Percentiles rank a stretch among this genome's conserved stretches.
Evolutionary conservation across 164 flowering plant species (phyloP).

Genomic region (Kingdonia uniflora): DNA sequence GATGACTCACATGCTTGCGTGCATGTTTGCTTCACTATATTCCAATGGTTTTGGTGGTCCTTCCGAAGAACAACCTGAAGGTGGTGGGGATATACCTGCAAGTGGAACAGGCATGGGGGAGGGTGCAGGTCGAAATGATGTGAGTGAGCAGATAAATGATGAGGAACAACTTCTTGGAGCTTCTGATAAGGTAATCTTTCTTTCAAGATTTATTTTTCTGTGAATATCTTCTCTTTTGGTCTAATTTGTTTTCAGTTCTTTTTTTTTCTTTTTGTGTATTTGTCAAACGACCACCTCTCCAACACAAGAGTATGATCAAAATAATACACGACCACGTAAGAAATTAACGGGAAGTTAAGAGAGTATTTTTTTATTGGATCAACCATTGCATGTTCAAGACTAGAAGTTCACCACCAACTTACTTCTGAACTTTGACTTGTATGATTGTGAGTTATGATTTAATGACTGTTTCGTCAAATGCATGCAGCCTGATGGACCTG

Average conservation of each 20-base stretch:
- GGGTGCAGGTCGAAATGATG: constrained; percentile 78
- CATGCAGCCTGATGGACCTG: constrained; percentile 37
- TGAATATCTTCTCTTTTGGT: no score
- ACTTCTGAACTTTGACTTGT: no score
- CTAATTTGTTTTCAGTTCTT: no score
- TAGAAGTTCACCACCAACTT: no score
- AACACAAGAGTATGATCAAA: no score
- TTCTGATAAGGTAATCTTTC: not conserved
- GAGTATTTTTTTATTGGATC: no score
- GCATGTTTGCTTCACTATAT: constrained; percentile 46
- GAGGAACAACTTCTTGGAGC: constrained; percentile 86
- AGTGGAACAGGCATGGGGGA: constrained; percentile 98
- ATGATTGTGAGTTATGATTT: not conserved
- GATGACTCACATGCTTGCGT: constrained; percentile 57
- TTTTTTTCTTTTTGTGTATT: no score
- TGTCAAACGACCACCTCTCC: no score
- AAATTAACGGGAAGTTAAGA: no score
- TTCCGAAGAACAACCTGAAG: constrained; percentile 36
- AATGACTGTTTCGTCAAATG: constrained; percentile 2
- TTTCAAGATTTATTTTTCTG: no score
- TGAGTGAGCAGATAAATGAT: constrained; percentile 79
- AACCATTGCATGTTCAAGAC: no score
- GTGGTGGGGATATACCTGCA: constrained; percentile 23
- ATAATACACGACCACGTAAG: no score
- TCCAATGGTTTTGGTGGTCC: constrained; percentile 59